Evolutionary conservation across 495 filamentous ascomycete genomes (phyloP), one percentile per base, ranked within the genome.

Genomic region (Penicillium taxi): DNA sequence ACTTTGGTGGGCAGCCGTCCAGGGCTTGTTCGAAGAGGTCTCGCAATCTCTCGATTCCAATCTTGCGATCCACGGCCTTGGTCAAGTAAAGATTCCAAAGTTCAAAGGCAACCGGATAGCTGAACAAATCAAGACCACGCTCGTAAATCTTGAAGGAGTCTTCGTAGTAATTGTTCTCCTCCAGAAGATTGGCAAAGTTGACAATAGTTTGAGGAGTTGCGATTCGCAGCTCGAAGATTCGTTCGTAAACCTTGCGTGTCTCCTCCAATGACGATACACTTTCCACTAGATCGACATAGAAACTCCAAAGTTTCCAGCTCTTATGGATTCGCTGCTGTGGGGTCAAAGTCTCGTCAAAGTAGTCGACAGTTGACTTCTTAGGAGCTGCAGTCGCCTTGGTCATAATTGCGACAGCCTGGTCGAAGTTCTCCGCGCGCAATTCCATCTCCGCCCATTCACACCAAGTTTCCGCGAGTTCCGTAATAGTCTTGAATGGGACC

Each of bases 231-330:
- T 99, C 93, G 58, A 99, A 99, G 50, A 96, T 96, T 32, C 93
- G 72, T 47, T 96, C 91, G 60, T 99, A 99, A 11, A 96, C 77
- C 56, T 84, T 88, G 54, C 78, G 82, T 8, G 91, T 96, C 62
- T 96, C 90, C 7, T 96, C 90, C 3, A 96, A 64, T 0, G 84
- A 86, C 40, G 81, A 78, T 12, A 94, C 88, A 62, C 86, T 91
- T 57, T 99, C 91, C 8, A 99, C 90, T 0, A 99, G 75, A 61
- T 99, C 91, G 25, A 99, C 89, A 50, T 99, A 99, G 72, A 96
- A 99, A 69, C 85, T 91, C 91, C 91, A 99, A 9, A 99, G 64
- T 59, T 96, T 99, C 93, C 93, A 99, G 56, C 86, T 93, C 72
- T 96, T 99, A 64, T 99, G 93, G 6, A 99, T 83, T 39, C 93